Conservation (phyloP, 495 filamentous ascomycete species). For the Neurospora sp. region DNA sequence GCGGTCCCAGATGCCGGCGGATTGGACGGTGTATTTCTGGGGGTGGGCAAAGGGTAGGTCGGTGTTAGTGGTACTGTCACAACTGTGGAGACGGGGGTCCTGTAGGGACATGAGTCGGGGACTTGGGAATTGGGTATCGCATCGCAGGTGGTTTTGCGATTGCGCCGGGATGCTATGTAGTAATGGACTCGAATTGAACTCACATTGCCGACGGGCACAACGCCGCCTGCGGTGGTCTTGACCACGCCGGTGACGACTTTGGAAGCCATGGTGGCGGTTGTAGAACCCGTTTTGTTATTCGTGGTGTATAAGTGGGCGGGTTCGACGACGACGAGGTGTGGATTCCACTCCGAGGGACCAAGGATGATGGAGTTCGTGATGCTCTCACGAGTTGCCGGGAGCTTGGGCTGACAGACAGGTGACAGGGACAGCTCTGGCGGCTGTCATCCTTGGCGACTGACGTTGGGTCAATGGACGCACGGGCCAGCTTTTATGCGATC, state of each 20-base stretch:
- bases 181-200: background rate
- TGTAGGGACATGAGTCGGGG: background rate
- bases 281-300: background rate
- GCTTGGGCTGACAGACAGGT: background rate
- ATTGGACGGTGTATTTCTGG: slow-evolving; percentile 97
- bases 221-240: slow-evolving; percentile 37
- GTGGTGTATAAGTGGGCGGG: background rate
- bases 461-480: background rate
- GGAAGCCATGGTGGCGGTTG: slow-evolving; percentile 39
- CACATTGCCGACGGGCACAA: slow-evolving; percentile 39
- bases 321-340: background rate
- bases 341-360: background rate
- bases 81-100: background rate
- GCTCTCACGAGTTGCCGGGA: background rate
- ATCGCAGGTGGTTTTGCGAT: too few species aligned
- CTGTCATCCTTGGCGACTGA: background rate
- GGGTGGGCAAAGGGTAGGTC: too few species aligned
- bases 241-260: slow-evolving; percentile 42
- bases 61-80: too few species aligned
- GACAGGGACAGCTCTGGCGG: background rate
- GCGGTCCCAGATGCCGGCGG: slow-evolving; percentile 77
- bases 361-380: background rate
- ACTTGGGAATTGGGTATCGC: too few species aligned
- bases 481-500: background rate
- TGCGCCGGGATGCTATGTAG: too few species aligned